Evolutionary conservation across 2,329 filamentous ascomycete genomes (phyloP), one percentile per base, ranked within the genome.

Genomic region (Alternaria dauci): DNA sequence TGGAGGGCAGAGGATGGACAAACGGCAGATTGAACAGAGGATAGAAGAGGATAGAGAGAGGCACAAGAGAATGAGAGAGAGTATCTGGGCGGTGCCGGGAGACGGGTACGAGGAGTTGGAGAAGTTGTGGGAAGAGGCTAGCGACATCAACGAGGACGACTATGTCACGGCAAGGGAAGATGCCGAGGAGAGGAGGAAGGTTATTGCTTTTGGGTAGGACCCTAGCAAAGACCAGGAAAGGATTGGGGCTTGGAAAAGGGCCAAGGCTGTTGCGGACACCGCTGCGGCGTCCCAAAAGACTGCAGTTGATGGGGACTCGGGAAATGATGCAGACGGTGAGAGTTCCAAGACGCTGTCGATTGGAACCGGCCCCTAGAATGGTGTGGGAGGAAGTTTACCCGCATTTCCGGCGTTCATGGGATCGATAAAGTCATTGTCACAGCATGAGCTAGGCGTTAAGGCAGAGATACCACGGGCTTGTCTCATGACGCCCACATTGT

Each of bases 1-100:
- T 54, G 82, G 81, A 3, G 72, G 72, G 9, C 78, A 83, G 44
- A 82, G 84, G 52, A 77, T 95, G 52, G 92, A 97, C 73, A 95
- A 94, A 80, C 87, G 91, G 57, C 92, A 97, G 80, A 91, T 97
- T 54, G 94, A 98, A 80, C 94, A 98, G 81, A 86, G 95, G 41
- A 97, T 99, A 65, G 96, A 99, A 71, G 96, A 99, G 80, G 95
- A 99, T 78, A 85, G 95, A 4, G 95, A 99, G 78, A 84, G 95
- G 43, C 96, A 99, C 79, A 99, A 99, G 83, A 84, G 94, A 43
- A 83, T 94, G 72, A 84, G 95, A 23, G 95, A 99, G 81, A 93
- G 89, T 71, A 96, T 97, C 64, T 99, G 96, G 95, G 92, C 93
- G 0, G 89, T 97, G 2, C 87, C 87, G 30, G 84, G 86, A 8